Evolutionary conservation across 83 land plant genomes (phyloP).

Genomic region (Picea abies): DNA sequence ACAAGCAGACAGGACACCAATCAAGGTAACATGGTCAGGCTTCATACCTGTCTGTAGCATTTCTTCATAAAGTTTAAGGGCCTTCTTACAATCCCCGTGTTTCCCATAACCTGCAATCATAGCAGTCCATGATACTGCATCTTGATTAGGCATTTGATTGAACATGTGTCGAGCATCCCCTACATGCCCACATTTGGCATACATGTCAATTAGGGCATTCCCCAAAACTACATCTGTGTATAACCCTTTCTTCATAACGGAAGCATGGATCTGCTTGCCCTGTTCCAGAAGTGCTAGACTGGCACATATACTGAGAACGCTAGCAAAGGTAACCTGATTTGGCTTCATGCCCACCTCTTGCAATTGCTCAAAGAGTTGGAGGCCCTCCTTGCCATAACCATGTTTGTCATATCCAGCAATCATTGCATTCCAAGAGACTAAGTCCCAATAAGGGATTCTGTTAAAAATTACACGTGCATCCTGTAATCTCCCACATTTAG

Average conservation of each 20-base stretch:
- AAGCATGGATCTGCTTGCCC: slow-evolving; percentile 50
- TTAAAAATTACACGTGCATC: slow-evolving; percentile 37
- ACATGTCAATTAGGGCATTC: slow-evolving; percentile 55
- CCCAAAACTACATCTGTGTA: slow-evolving; percentile 36
- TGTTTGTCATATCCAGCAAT: slow-evolving; percentile 40
- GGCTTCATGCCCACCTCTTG: slow-evolving; percentile 25
- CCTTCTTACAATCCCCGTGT: slow-evolving; percentile 34
- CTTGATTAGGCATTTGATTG: slow-evolving; percentile 18
- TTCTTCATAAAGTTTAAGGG: slow-evolving; percentile 33
- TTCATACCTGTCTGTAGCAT: slow-evolving; percentile 25
- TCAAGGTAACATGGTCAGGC: slow-evolving; percentile 43
- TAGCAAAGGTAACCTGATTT: slow-evolving; percentile 47
- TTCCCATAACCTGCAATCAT: slow-evolving; percentile 55
- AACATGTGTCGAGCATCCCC: slow-evolving; percentile 30
- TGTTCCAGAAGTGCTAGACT: slow-evolving; percentile 44
- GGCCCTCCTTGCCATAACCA: slow-evolving; percentile 31
- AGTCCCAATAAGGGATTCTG: slow-evolving; percentile 36
- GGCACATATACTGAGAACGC: slow-evolving; percentile 36
- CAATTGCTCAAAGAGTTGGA: slow-evolving; percentile 35
- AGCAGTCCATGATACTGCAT: slow-evolving; percentile 52
- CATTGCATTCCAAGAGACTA: slow-evolving; percentile 47
- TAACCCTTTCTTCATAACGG: slow-evolving; percentile 40
- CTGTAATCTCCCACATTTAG: slow-evolving; percentile 5
- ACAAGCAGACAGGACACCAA: slow-evolving; percentile 56
- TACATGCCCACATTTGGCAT: slow-evolving; percentile 57